phyloP scores from a whole-genome alignment of 768 basidiomycete genomes.

The Leccinum ochraceum region DNA sequence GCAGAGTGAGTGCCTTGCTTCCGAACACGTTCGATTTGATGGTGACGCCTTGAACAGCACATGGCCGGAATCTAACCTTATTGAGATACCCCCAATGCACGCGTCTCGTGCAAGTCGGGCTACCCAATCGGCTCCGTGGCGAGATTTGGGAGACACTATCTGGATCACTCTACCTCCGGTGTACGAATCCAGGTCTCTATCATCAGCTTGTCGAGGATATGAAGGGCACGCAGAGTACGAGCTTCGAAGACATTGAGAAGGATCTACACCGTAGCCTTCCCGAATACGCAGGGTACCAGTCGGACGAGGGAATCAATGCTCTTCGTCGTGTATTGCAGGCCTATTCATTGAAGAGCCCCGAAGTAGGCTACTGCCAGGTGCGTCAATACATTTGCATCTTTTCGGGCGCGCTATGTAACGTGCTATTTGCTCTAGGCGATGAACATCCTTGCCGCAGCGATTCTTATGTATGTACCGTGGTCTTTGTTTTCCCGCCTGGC shows the following conservation, averaged over 20 bases:
- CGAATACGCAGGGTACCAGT: conserved; percentile 96
- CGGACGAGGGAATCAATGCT: conserved; percentile 80
- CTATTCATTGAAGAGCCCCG: conserved; percentile 94
- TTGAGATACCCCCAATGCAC: conserved; percentile 96
- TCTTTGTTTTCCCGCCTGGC: neutral
- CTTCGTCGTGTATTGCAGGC: conserved; percentile 91
- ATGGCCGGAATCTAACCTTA: conserved; percentile 94
- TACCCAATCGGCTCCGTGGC: conserved; percentile 91
- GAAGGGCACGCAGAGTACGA: conserved; percentile 75
- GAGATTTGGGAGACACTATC: conserved; percentile 99
- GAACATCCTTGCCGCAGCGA: conserved; percentile 97
- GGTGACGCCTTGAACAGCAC: conserved; percentile 48
- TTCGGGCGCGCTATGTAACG: neutral
- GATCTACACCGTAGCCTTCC: conserved; percentile 95
- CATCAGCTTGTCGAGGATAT: conserved; percentile 72
- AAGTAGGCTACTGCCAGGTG: conserved; percentile 93
- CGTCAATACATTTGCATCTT: conserved; percentile 14
- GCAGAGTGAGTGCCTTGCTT: conserved; percentile 48
- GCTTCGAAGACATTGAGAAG: conserved; percentile 99
- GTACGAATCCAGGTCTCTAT: conserved; percentile 83
- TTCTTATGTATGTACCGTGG: conserved; percentile 67
- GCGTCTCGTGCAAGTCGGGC: conserved; percentile 94
- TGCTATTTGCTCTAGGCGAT: conserved; percentile 62
- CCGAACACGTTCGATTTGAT: conserved; percentile 3
- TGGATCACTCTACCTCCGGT: conserved; percentile 90